Evolutionary conservation across 1,139 yeast genomes (phyloP), one percentile per base, ranked within the genome.

Genomic region (Pichia sp.): DNA sequence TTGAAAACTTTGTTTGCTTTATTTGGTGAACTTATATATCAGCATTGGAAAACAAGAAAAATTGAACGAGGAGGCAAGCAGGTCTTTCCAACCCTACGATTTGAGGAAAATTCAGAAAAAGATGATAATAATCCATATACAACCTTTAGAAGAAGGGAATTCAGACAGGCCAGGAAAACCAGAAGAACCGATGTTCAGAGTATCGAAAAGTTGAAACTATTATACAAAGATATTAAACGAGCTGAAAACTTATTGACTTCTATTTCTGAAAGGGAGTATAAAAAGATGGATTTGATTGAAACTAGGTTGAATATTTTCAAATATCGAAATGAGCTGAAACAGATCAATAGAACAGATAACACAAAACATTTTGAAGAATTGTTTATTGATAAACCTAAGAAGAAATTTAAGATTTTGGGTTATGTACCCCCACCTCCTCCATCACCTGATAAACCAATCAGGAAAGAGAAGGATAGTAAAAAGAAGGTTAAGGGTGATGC

Each of bases 161-260:
- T 88, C 54, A 79, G 98, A 53, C 97, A 86, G 61, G 95, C 95
- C 37, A 82, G 99, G 63, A 92, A 92, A 63, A 94, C 99, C 0
- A 79, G 99, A 62, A 77, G 97, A 53, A 87, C 97, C 0, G 99
- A 94, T 65, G 78, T 85, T 35, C 83, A 87, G 53, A 88, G 95
- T 53, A 85, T 92, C 7, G 97, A 90, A 62, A 78, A 92, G 54
- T 71, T 92, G 43, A 75, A 95, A 37, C 66, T 77, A 49, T 67
- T 94, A 40, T 86, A 84, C 53, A 74, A 75, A 51, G 95, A 94
- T 50, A 71, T 92, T 67, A 83, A 79, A 54, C 73, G 81, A 47
- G 95, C 96, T 1, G 75, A 84, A 50, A 81, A 77, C 49, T 68
- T 92, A 43, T 74, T 87, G 39, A 71, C 81, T 44, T 65, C 79